Conservation (phyloP, 2,329 filamentous ascomycete genomes). For the Fusarium sublunatum region DNA sequence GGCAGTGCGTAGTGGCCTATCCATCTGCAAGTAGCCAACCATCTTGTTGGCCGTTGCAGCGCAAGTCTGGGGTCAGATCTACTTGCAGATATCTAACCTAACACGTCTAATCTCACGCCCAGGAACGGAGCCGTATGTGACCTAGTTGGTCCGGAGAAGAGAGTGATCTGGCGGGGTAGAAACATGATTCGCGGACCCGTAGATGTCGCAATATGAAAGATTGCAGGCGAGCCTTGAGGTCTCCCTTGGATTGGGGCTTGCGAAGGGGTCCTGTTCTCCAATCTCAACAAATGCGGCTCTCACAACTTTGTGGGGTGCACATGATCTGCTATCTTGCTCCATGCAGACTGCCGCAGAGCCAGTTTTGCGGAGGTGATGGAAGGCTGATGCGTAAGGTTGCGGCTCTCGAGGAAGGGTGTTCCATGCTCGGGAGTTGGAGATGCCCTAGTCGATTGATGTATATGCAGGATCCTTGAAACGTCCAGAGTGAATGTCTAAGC, state of each 20-base stretch:
- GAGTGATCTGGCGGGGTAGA: conserved; percentile 38
- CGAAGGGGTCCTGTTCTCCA: conserved; percentile 18
- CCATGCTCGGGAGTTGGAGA: conserved; percentile 2
- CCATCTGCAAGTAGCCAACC: conserved; percentile 15
- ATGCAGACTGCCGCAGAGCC: conserved; percentile 7
- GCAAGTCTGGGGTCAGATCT: conserved; percentile 39
- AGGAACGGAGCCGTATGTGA: conserved; percentile 29
- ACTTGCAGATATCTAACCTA: conserved; percentile 18
- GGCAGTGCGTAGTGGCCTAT: conserved; percentile 5
- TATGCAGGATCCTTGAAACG: not conserved
- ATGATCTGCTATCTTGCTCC: conserved; percentile 29
- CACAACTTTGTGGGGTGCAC: conserved; percentile 22
- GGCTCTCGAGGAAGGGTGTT: conserved; percentile 8
- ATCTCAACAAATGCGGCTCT: conserved; percentile 42
- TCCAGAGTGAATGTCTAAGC: not conserved
- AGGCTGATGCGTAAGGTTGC: conserved; percentile 20
- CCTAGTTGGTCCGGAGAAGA: conserved; percentile 25
- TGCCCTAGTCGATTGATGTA: not conserved
- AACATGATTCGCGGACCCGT: conserved; percentile 36
- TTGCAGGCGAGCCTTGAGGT: conserved; percentile 11
- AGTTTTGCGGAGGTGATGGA: conserved; percentile 2
- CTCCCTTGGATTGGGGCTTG: conserved; percentile 6
- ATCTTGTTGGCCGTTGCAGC: conserved; percentile 10
- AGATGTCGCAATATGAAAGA: conserved; percentile 16
- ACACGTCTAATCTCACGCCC: conserved; percentile 29